Base-by-base conservation (phyloP, 129 eudicot genomes). In the Pulicaria dysenterica region DNA sequence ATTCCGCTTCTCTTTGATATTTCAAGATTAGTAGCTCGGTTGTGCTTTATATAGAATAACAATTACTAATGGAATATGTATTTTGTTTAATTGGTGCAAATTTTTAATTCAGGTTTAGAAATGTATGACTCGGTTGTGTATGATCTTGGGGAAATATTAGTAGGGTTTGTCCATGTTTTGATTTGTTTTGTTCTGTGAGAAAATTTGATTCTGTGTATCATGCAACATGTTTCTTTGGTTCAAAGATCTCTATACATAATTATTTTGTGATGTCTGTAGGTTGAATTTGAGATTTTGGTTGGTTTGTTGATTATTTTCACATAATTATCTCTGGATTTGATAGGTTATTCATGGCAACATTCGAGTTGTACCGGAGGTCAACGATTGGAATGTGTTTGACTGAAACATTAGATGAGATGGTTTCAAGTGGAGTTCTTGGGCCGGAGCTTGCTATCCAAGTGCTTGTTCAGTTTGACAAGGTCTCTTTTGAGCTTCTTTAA, bases 341-440 rank as follows among this genome's bases (percentile, higher is more conserved):
- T 79, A 76, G 84, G 78, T 81, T 58, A 58, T 57, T 49, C 7
- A 88, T 89, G 98, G 96, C 98, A 2, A 89, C 96, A 4, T 90
- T 95, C 70, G 99, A 95, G 82, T 77, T 90, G 81, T 95, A 95
- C 72, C 79, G 99, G 39, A 82, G 97, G 78, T 90, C 99, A 44
- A 95, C 96, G 60, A 95, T 95, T 38, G 99, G 99, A 14, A 88
- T 95, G 97, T 90, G 99, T 69, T 82, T 95, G 89, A 95, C 96
- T 3, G 97, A 95, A 69, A 90, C 97, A 7, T 76, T 95, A 76
- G 99, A 95, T 72, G 96, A 95, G 85, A 88, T 90, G 99, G 97
- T 95, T 57, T 74, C 82, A 36, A 82, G 73, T 61, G 96, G 97
- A 3, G 50, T 72, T 64, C 94, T 95, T 16, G 83, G 86, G 70